Evolutionary conservation across 192 early-diverging fungal genomes (phyloP).

Genomic region (Backusella mclennaniae): DNA sequence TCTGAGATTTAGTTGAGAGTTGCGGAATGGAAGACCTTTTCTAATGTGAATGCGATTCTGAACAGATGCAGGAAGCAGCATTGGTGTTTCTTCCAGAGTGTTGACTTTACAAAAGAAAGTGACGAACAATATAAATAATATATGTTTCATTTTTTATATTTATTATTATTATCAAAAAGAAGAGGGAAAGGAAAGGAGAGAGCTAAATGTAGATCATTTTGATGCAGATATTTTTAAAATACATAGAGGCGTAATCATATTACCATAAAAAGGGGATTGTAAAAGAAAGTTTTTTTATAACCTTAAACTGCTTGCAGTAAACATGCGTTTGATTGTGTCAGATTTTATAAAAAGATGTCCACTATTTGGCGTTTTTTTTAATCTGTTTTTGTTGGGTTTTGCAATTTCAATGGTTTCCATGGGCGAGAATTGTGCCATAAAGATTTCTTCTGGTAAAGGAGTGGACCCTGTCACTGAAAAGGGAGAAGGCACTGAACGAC

Average conservation of each 20-base stretch:
- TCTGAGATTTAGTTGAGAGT: background rate
- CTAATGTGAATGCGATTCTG: background rate
- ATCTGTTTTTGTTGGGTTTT: background rate
- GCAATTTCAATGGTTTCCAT: background rate
- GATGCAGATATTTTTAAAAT: background rate
- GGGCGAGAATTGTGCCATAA: slow-evolving; percentile 2
- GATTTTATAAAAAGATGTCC: background rate
- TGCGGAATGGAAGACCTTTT: background rate
- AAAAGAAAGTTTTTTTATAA: background rate
- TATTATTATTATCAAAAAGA: background rate
- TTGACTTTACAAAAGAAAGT: background rate
- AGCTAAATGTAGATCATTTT: background rate
- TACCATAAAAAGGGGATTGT: background rate
- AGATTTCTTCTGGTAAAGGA: slow-evolving; percentile 10
- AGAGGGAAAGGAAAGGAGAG: background rate
- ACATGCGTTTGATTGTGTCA: background rate
- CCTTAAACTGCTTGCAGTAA: background rate
- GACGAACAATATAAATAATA: background rate
- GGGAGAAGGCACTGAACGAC: background rate
- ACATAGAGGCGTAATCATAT: background rate
- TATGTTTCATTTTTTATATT: background rate
- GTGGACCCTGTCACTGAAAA: background rate
- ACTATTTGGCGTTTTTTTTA: background rate
- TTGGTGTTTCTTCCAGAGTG: background rate
- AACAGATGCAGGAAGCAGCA: background rate